phyloP scores from a whole-genome alignment of 441 rosid species.

The Croton laevigatus region DNA sequence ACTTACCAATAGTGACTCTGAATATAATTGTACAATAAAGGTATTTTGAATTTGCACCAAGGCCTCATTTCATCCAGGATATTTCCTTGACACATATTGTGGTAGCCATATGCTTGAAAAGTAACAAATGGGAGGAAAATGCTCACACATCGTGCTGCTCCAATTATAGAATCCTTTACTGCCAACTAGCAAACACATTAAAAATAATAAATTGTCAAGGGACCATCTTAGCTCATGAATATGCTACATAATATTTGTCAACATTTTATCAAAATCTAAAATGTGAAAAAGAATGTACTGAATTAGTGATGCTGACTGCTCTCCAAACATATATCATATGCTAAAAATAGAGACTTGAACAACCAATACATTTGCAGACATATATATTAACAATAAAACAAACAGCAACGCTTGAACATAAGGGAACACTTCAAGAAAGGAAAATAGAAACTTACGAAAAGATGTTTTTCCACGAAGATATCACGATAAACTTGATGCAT shows the following conservation, averaged over 20 bases:
- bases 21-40: slow-evolving; percentile 72
- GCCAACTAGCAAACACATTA: slow-evolving; percentile 42
- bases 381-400: not conserved
- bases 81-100: slow-evolving; percentile 59
- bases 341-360: not conserved
- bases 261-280: not conserved
- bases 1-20: slow-evolving; percentile 86
- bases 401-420: not conserved
- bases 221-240: slow-evolving; percentile 1
- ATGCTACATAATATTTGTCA: not conserved
- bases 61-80: slow-evolving; percentile 55
- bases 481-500: slow-evolving; percentile 75
- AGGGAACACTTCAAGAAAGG: not conserved
- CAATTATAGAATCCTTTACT: slow-evolving; percentile 51
- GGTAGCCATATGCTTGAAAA: slow-evolving; percentile 82
- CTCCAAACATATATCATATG: not conserved
- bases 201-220: slow-evolving; percentile 25
- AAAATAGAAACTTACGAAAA: slow-evolving; percentile 48
- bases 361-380: not conserved
- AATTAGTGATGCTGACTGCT: not conserved
- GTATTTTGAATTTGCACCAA: slow-evolving; percentile 83
- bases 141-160: slow-evolving; percentile 52
- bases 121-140: slow-evolving; percentile 69
- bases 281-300: not conserved
- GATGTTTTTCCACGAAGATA: slow-evolving; percentile 38